phyloP scores from a whole-genome alignment of 169 alveolate species.

The Fabrea salina region DNA sequence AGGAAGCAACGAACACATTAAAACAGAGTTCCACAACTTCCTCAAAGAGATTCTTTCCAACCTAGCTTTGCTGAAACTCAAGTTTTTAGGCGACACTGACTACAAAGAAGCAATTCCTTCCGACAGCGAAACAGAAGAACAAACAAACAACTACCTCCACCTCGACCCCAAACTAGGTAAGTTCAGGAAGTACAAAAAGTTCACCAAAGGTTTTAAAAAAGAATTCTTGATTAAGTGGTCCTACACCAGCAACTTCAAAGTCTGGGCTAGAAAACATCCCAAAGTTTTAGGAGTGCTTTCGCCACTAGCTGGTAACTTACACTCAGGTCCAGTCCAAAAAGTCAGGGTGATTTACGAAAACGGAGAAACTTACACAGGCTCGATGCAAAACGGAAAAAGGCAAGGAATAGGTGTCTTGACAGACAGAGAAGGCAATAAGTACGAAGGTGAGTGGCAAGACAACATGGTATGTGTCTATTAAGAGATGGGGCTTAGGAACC shows the following conservation, averaged over 20 bases:
- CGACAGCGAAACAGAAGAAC: not conserved
- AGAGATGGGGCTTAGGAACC: slow-evolving; percentile 22
- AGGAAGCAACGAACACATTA: not conserved
- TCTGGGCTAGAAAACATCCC: not conserved
- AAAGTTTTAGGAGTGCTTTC: not conserved
- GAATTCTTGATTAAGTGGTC: not conserved
- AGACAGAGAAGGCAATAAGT: not conserved
- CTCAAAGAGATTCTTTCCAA: not conserved
- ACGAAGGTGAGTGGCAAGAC: slow-evolving; percentile 28
- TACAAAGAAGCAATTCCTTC: not conserved
- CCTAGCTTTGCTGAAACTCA: not conserved
- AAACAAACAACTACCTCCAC: not conserved
- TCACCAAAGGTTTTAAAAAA: not conserved
- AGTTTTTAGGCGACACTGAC: not conserved
- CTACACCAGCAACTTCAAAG: not conserved
- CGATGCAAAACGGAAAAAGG: not conserved
- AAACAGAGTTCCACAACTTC: not conserved
- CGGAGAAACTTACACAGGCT: slow-evolving; percentile 35
- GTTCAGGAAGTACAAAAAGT: not conserved
- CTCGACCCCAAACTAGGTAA: not conserved
- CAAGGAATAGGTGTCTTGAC: slow-evolving; percentile 9
- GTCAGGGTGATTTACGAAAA: not conserved
- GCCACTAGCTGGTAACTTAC: not conserved
- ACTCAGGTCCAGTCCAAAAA: not conserved
- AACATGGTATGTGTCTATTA: not conserved